A percentile compares a stretch with the other conserved stretches of the same genome.
Conservation (phyloP, 352 stramenopile genomes). For the Phytophthora sp. region DNA sequence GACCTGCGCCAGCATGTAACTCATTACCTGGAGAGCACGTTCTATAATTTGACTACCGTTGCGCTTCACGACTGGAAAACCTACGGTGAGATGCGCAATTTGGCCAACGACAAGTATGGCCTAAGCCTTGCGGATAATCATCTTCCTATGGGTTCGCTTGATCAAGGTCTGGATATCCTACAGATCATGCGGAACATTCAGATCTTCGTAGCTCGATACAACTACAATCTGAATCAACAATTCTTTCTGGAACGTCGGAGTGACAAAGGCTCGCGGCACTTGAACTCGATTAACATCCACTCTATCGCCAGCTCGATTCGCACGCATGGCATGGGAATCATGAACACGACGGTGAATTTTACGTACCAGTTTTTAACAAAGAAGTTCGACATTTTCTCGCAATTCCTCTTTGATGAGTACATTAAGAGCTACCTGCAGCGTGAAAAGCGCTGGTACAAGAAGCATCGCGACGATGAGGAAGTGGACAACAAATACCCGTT, state of each 20-base stretch:
- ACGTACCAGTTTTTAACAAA: conserved; percentile 95
- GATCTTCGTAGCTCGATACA: conserved; percentile 91
- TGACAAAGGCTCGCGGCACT: conserved; percentile 91
- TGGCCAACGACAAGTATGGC: conserved; percentile 94
- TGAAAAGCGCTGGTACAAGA: conserved; percentile 94
- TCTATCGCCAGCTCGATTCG: conserved; percentile 91
- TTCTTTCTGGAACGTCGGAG: conserved; percentile 93
- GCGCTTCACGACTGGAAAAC: conserved; percentile 96
- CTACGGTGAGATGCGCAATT: conserved; percentile 93
- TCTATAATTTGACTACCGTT: conserved; percentile 95
- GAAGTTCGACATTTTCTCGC: conserved; percentile 91
- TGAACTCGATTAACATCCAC: conserved; percentile 95
- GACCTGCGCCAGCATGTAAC: conserved; percentile 88
- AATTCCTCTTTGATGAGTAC: conserved; percentile 95
- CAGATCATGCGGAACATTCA: conserved; percentile 97
- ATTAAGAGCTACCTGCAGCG: conserved; percentile 94
- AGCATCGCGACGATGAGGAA: conserved; percentile 88
- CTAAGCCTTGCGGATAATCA: conserved; percentile 91
- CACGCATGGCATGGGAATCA: conserved; percentile 96
- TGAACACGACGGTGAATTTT: conserved; percentile 96
- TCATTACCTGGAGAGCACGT: conserved; percentile 94
- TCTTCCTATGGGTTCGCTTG: conserved; percentile 93
- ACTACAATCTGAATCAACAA: conserved; percentile 97
- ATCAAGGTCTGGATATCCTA: conserved; percentile 93
- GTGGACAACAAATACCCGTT: conserved; percentile 95